These are phyloP conservation scores for Amaranthus cruentus DNA, from an alignment of 148 eudicot genomes.

Conservation along the genomic window DNA sequence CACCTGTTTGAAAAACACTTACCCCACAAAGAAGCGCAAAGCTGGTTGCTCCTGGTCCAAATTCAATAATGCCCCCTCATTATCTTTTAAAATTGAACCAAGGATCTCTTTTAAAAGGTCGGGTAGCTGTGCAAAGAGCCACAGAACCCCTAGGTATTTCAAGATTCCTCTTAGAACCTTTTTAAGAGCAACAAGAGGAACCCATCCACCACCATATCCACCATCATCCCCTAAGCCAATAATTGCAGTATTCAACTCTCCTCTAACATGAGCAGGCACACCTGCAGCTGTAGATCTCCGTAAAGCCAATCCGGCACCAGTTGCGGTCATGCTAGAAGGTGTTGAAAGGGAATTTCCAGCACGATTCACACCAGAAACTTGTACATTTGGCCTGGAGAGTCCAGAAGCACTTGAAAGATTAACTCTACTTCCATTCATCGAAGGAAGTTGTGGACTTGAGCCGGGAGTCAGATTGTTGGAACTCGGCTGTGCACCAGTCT, in stretches of 20 bases:
- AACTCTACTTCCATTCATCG: slow-evolving; percentile 48
- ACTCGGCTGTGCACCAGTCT: slow-evolving; percentile 44
- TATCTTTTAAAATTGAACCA: slow-evolving; percentile 88
- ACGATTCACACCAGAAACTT: slow-evolving; percentile 55
- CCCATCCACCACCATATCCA: slow-evolving; percentile 99
- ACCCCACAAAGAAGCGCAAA: slow-evolving; percentile 98
- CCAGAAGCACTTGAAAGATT: slow-evolving; percentile 45
- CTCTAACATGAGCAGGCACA: slow-evolving; percentile 97
- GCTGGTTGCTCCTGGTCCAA: slow-evolving; percentile 99
- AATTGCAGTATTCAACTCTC: slow-evolving; percentile 91
- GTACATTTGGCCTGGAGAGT: slow-evolving; percentile 57
- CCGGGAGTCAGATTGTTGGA: slow-evolving; percentile 38
- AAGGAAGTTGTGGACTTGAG: slow-evolving; percentile 46
- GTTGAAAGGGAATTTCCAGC: slow-evolving; percentile 50
- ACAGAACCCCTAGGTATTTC: slow-evolving; percentile 92
- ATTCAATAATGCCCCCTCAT: slow-evolving; percentile 92
- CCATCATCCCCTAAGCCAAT: slow-evolving; percentile 99
- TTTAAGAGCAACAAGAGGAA: slow-evolving; percentile 95
- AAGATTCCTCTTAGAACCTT: slow-evolving; percentile 95
- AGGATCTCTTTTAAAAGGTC: slow-evolving; percentile 89
- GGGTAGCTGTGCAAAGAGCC: slow-evolving; percentile 99
- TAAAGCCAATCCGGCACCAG: slow-evolving; percentile 47
- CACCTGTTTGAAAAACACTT: slow-evolving; percentile 28
- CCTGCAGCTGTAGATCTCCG: slow-evolving; percentile 72
- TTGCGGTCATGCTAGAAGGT: slow-evolving; percentile 47